These are phyloP conservation scores for Pseudomassariella vexata DNA, from an alignment of 2,329 filamentous ascomycete species.

Conservation along the genomic window DNA sequence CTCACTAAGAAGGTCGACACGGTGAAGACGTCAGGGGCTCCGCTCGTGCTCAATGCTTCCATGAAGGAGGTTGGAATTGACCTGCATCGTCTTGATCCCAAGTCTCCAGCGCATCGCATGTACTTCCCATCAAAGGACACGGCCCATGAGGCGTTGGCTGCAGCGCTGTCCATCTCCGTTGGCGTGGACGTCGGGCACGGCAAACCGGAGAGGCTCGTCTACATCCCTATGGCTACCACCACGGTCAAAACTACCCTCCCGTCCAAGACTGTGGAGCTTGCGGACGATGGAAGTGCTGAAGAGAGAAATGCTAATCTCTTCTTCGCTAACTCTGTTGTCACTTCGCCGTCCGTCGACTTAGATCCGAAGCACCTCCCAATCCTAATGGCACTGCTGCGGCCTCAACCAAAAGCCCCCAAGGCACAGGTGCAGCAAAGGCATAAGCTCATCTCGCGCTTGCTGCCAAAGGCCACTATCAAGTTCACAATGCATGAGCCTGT, in stretches of 20 bases:
- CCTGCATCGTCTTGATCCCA: slow-evolving; percentile 82
- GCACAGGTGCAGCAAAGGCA: slow-evolving; percentile 46
- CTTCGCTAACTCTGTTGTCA: slow-evolving; percentile 93
- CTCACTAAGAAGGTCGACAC: slow-evolving; percentile 74
- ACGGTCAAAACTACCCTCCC: slow-evolving; percentile 90
- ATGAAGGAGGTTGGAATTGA: slow-evolving; percentile 97
- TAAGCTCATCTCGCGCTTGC: slow-evolving; percentile 76
- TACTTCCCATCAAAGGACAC: slow-evolving; percentile 92
- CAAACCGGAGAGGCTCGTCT: slow-evolving; percentile 79
- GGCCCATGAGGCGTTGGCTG: slow-evolving; percentile 88
- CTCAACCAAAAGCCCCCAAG: slow-evolving; percentile 36
- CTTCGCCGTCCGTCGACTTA: slow-evolving; percentile 88
- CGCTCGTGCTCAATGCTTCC: slow-evolving; percentile 77
- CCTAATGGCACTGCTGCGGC: slow-evolving; percentile 68
- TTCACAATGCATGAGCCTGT: slow-evolving; percentile 97
- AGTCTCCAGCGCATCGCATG: slow-evolving; percentile 94
- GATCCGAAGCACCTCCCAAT: slow-evolving; percentile 88
- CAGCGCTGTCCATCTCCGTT: slow-evolving; percentile 86
- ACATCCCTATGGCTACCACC: slow-evolving; percentile 95
- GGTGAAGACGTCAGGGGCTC: slow-evolving; percentile 59
- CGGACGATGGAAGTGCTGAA: slow-evolving; percentile 63
- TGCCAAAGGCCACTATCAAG: slow-evolving; percentile 92
- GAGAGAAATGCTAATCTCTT: slow-evolving; percentile 94
- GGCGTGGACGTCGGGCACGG: slow-evolving; percentile 87
- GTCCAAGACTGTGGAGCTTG: slow-evolving; percentile 84